A percentile compares a stretch with the other conserved stretches of the same genome.
Conservation (phyloP, 331 rosid genomes). For the Dryas integrifolia region DNA sequence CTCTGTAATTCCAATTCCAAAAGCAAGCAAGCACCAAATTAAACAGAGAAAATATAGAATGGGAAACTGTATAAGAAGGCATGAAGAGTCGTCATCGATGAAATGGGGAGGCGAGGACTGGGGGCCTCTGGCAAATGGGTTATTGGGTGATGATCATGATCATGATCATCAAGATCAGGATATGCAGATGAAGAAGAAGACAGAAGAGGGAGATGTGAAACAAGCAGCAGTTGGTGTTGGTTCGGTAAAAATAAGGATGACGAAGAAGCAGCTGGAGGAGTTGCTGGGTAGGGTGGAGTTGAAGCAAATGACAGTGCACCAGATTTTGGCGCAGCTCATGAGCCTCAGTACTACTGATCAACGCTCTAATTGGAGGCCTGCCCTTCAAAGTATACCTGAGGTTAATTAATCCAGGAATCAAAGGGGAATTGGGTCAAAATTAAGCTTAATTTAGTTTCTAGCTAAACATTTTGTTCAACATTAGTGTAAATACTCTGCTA, state of each 20-base stretch:
- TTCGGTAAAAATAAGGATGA: conserved; percentile 67
- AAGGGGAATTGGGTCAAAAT: too few species aligned
- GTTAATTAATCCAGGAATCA: conserved; percentile 21
- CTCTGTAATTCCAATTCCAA: too few species aligned
- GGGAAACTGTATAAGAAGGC: conserved; percentile 65
- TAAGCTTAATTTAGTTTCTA: too few species aligned
- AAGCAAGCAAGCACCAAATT: background rate
- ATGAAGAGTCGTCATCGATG: conserved; percentile 23
- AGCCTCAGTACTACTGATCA: conserved; percentile 35
- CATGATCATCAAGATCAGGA: background rate
- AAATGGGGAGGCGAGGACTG: conserved; percentile 58
- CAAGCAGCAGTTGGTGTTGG: background rate
- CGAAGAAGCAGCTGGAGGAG: conserved; percentile 64
- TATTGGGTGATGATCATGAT: background rate
- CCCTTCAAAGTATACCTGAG: conserved; percentile 74
- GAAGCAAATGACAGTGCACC: conserved; percentile 52
- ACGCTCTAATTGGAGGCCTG: conserved; percentile 59
- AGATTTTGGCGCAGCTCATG: conserved; percentile 53
- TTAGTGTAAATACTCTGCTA: background rate
- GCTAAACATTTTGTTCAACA: background rate
- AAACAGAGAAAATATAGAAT: conserved; percentile 6
- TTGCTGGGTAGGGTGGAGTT: conserved; percentile 46
- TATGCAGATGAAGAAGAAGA: conserved; percentile 1
- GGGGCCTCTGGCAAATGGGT: conserved; percentile 28
- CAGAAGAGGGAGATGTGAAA: background rate